Evolutionary conservation across 345 rosid genomes (phyloP).

Genomic region (Raphanus raphanistrum): DNA sequence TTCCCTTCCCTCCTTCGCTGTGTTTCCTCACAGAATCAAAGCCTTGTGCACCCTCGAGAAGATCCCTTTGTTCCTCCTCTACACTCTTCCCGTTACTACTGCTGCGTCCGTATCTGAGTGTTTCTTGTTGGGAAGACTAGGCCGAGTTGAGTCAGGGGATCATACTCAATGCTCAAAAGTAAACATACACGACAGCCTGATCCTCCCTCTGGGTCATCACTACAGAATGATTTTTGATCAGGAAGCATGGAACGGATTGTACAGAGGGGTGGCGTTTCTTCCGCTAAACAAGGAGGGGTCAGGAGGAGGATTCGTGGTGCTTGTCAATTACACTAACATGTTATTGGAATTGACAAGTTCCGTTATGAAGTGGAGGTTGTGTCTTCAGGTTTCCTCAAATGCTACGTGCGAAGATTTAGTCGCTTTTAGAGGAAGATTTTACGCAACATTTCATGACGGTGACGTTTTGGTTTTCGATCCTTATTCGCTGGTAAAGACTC

Average conservation of each 20-base stretch:
- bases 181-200: background rate
- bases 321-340: background rate
- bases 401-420: background rate
- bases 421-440: background rate
- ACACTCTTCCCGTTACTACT: background rate
- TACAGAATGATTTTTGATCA: background rate
- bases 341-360: background rate
- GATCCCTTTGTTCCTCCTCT: background rate
- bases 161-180: background rate
- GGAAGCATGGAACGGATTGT: background rate
- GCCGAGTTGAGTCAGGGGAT: background rate
- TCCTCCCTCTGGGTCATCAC: background rate
- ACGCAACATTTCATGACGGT: background rate
- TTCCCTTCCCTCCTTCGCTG: background rate
- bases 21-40: background rate
- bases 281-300: background rate
- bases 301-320: background rate
- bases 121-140: background rate
- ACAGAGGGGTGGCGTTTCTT: background rate
- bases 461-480: background rate
- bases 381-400: background rate
- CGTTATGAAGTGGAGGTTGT: background rate
- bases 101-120: background rate
- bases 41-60: background rate
- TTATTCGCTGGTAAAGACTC: background rate